Evolutionary conservation across 306 rosid species (phyloP), one percentile per base, ranked within the genome.

Genomic region (Hippophae rhamnoides): DNA sequence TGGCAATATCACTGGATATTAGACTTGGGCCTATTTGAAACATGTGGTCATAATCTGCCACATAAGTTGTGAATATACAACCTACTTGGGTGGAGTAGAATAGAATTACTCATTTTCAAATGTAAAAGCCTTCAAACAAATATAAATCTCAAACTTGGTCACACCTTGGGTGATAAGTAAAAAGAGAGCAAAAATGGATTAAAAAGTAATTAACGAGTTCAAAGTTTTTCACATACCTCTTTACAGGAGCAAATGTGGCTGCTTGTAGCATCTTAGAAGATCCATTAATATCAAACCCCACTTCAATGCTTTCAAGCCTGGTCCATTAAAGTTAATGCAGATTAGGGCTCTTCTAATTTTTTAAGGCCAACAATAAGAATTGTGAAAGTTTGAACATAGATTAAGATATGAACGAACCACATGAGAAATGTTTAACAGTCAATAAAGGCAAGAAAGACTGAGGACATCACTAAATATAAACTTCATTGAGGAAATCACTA

Each of bases 231-330:
- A 65, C 67, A 27, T 79, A 87, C 97, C 94, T 87, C 69, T 71
- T 90, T 47, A 79, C 61, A 68, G 90, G 95, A 69, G 80, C 89
- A 41, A 78, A 62, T 9, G 84, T 70, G 25, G 79, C 70, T 41
- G 84, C 74, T 53, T 80, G 82, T 57, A 61, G 62, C 51, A 79
- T 77, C 75, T 63, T 41, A 11, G 67, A 59, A 54, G 77, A 66
- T 52, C 68, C 75, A 62, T 64, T 74, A 68, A 51, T 61, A 58
- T 43, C 62, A 63, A 64, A 66, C 61, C 72, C 82, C 48, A 67
- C 69, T 75, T 58, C 86, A 69, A 14, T 49, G 72, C 56, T 69
- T 63, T 69, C 69, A 74, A 86, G 57, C 75, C 95, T 82, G 79
- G 47, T 58, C 59, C 58, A 69, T 31, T 51, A 52, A 27, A 74